Conservation (phyloP, 495 filamentous ascomycete genomes). For the Penicillium dipodomyicola region DNA sequence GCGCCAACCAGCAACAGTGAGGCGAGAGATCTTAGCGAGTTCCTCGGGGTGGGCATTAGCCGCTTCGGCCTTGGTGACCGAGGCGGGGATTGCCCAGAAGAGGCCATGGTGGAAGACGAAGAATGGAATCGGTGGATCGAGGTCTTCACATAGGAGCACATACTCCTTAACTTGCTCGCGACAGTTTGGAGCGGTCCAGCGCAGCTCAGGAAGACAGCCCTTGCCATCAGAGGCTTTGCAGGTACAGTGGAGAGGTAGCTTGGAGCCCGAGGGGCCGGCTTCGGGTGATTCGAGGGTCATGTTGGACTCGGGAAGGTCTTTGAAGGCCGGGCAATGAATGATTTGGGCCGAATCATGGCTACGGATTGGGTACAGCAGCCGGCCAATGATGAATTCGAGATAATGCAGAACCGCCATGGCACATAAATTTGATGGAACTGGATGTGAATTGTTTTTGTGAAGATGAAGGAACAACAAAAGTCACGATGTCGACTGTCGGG, state of each 20-base stretch:
- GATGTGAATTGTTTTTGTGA: neutral
- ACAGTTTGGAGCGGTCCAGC: slow-evolving; percentile 33
- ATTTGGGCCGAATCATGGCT: slow-evolving; percentile 32
- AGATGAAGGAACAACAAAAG: neutral
- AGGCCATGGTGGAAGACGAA: slow-evolving; percentile 46
- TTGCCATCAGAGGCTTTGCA: slow-evolving; percentile 32
- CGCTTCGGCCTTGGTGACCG: slow-evolving; percentile 27
- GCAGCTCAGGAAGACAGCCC: slow-evolving; percentile 40
- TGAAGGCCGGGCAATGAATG: slow-evolving; percentile 26
- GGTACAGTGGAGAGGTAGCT: slow-evolving; percentile 38
- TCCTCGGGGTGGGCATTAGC: slow-evolving; percentile 34
- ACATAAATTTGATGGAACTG: neutral
- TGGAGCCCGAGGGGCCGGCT: slow-evolving; percentile 38
- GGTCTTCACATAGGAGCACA: slow-evolving; percentile 50
- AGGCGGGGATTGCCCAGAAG: slow-evolving; percentile 42
- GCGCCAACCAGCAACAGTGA: slow-evolving; percentile 39
- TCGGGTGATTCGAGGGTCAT: slow-evolving; percentile 44
- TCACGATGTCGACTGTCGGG: neutral
- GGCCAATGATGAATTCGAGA: slow-evolving; percentile 24
- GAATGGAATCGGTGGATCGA: slow-evolving; percentile 48
- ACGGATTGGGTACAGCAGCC: slow-evolving; percentile 27
- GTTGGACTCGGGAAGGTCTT: slow-evolving; percentile 33
- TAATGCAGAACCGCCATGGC: slow-evolving; percentile 23
- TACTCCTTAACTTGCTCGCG: slow-evolving; percentile 41
- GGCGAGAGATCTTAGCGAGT: slow-evolving; percentile 11